Evolutionary conservation across 2,329 filamentous ascomycete genomes (phyloP).

Genomic region (Hypoxylon sp.): DNA sequence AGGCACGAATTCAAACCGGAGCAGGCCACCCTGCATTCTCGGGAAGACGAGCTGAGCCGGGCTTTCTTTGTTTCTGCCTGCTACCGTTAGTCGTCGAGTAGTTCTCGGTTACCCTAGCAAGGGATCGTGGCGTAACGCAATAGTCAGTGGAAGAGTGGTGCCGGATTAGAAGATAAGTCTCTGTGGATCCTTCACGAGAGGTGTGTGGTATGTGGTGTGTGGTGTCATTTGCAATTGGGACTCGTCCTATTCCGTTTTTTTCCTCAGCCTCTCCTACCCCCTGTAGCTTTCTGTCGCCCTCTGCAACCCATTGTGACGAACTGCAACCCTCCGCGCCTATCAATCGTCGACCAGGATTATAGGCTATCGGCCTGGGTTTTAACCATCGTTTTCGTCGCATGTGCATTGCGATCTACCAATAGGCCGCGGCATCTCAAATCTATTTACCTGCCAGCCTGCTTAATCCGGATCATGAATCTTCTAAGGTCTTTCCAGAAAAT

Average conservation of each 20-base stretch:
- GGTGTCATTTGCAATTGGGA: conserved; percentile 41
- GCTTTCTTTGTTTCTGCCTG: conserved; percentile 29
- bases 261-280: conserved; percentile 38
- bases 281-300: conserved; percentile 1
- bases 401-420: conserved; percentile 31
- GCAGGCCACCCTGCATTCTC: conserved; percentile 49
- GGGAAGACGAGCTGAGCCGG: conserved; percentile 42
- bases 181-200: conserved; percentile 20
- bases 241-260: conserved; percentile 42
- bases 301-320: neutral
- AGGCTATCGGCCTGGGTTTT: conserved; percentile 40
- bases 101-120: conserved; percentile 37
- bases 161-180: conserved; percentile 8
- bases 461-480: conserved; percentile 15
- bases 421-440: conserved; percentile 1
- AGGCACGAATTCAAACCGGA: conserved; percentile 55
- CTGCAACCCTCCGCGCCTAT: conserved; percentile 30
- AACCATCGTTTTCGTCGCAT: conserved; percentile 39
- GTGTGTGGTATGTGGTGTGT: conserved; percentile 24
- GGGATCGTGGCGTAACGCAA: conserved; percentile 35
- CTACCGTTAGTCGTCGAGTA: no score
- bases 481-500: conserved; percentile 33
- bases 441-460: conserved; percentile 21
- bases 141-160: conserved; percentile 25
- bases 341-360: conserved; percentile 34